A percentile compares a stretch with the other conserved stretches of the same genome.
Evolutionary conservation across 106 monocot genomes (phyloP).

Genomic region (Dactylorhiza incarnata): DNA sequence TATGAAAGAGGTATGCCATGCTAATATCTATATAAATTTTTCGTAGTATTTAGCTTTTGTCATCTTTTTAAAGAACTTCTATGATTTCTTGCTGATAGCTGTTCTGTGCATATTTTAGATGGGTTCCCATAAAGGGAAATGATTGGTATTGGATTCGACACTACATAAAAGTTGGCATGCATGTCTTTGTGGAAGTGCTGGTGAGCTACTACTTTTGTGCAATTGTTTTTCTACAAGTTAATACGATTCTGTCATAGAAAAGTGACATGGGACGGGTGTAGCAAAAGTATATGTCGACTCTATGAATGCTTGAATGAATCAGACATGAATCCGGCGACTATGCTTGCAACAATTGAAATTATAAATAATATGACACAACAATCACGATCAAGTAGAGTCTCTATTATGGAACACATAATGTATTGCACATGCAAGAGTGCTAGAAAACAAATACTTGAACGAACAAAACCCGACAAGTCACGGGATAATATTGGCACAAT

Average conservation of each 20-base stretch:
- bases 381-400: too few species aligned
- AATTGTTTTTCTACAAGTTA: not conserved
- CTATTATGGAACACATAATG: too few species aligned
- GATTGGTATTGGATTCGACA: constrained; percentile 99
- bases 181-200: constrained; percentile 82
- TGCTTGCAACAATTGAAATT: too few species aligned
- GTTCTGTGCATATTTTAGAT: constrained; percentile 35
- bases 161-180: constrained; percentile 96
- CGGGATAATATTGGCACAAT: too few species aligned
- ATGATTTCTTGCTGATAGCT: constrained; percentile 1
- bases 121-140: constrained; percentile 99
- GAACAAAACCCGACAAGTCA: too few species aligned
- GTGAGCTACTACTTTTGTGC: constrained; percentile 30
- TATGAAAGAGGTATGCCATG: not conserved
- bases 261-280: too few species aligned
- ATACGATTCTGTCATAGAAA: not conserved
- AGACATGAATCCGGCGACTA: too few species aligned
- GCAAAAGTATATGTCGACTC: too few species aligned
- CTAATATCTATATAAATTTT: not conserved
- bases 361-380: too few species aligned
- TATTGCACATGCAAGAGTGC: too few species aligned
- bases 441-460: too few species aligned
- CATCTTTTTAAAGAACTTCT: not conserved
- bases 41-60: not conserved
- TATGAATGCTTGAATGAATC: too few species aligned